Conservation (phyloP, 208 protist genomes). For the Leishmania tarentolae region DNA sequence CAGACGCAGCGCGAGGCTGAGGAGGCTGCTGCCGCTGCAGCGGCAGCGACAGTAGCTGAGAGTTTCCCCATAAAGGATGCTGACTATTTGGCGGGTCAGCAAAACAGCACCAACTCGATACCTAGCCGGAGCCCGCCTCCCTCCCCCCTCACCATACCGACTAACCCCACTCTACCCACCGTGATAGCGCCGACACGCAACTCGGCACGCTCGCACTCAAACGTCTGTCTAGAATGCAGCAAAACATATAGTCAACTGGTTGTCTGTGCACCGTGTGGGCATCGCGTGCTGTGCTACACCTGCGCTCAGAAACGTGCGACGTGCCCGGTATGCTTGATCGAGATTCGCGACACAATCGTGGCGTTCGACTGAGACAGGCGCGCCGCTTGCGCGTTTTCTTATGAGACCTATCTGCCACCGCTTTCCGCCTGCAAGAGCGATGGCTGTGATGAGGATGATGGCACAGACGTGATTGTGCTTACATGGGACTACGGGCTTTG, state of each 20-base stretch:
- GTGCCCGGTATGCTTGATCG: constrained; percentile 77
- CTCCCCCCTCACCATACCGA: neutral
- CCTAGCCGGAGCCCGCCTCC: neutral
- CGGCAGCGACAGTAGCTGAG: neutral
- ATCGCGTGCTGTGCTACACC: constrained; percentile 71
- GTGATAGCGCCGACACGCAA: too few species aligned
- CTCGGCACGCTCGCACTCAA: constrained; percentile 9
- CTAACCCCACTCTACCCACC: neutral
- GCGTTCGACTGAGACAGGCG: constrained; percentile 35
- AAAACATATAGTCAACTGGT: constrained; percentile 44
- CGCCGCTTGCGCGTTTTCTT: neutral
- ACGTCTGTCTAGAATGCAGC: constrained; percentile 48
- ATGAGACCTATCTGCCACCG: neutral
- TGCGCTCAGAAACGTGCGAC: constrained; percentile 61
- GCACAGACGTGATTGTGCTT: neutral
- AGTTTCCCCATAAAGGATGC: constrained; percentile 1
- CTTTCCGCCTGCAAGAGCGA: neutral
- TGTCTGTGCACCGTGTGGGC: constrained; percentile 75
- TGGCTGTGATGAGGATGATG: neutral
- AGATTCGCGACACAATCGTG: constrained; percentile 37
- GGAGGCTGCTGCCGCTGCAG: constrained; percentile 4
- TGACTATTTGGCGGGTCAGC: neutral
- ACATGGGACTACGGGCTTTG: neutral
- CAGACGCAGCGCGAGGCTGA: constrained; percentile 32
- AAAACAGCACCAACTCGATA: neutral